A percentile compares a stretch with the other conserved stretches of the same genome.
Evolutionary conservation across 2,329 filamentous ascomycete genomes (phyloP).

Genomic region (Colletotrichum lentis): DNA sequence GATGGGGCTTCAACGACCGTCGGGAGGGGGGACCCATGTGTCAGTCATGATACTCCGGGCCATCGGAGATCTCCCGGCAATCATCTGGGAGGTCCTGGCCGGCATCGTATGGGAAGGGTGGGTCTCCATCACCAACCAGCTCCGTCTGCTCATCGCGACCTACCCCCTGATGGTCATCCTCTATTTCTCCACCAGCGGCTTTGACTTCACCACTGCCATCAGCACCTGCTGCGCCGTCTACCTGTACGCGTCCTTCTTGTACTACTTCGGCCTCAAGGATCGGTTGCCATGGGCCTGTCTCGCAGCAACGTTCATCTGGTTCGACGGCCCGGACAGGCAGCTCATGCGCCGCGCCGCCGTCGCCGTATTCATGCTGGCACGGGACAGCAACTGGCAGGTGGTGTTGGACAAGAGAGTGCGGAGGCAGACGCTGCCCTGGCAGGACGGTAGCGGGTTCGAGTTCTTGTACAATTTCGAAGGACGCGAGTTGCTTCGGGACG

Average conservation of each 20-base stretch:
- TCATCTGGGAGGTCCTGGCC: constrained; percentile 35
- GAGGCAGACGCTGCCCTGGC: constrained; percentile 24
- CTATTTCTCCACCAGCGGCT: constrained; percentile 20
- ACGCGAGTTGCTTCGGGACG: constrained; percentile 27
- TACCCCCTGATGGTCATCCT: constrained; percentile 34
- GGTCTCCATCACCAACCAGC: constrained; percentile 32
- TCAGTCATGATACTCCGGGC: constrained; percentile 32
- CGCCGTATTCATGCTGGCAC: constrained; percentile 30
- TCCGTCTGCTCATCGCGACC: constrained; percentile 32
- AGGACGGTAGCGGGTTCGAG: constrained; percentile 30
- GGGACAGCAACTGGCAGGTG: constrained; percentile 24
- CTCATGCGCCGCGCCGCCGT: constrained; percentile 31
- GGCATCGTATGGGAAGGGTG: constrained; percentile 26
- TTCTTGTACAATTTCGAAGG: constrained; percentile 33
- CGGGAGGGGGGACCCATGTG: constrained; percentile 14
- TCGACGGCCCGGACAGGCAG: constrained; percentile 27
- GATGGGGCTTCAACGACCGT: constrained; percentile 24
- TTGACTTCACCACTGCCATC: constrained; percentile 16
- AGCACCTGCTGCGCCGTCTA: constrained; percentile 24
- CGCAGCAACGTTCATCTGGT: constrained; percentile 26
- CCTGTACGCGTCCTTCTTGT: constrained; percentile 26
- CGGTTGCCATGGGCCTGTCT: constrained; percentile 29
- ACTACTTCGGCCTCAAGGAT: constrained; percentile 25
- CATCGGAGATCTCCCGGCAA: constrained; percentile 27
- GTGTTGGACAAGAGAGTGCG: constrained; percentile 14